These are phyloP conservation scores for Wallacemonas sp. DNA, from an alignment of 208 protist genomes.

Conservation along the genomic window DNA sequence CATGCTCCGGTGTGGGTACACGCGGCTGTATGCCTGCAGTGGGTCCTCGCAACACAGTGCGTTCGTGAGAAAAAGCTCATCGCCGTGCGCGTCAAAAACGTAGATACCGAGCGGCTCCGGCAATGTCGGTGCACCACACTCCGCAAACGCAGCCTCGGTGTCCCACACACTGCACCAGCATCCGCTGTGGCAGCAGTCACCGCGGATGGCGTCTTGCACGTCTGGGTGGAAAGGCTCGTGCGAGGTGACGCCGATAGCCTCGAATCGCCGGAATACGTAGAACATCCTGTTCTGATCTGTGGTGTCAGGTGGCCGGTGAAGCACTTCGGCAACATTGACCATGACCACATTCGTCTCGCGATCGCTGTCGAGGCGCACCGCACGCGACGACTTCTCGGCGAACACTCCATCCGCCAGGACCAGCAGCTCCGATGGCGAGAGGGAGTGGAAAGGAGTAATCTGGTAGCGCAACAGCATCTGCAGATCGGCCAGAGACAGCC, in stretches of 20 bases:
- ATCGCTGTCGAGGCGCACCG: constrained; percentile 21
- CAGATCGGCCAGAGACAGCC: constrained; percentile 36
- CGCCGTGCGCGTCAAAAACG: constrained; percentile 48
- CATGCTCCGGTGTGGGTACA: constrained; percentile 41
- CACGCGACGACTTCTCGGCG: not conserved
- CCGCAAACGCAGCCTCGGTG: constrained; percentile 41
- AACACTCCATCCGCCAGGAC: not conserved
- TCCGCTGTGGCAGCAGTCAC: constrained; percentile 25
- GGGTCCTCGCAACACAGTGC: constrained; percentile 41
- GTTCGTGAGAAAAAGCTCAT: constrained; percentile 46
- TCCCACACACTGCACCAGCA: constrained; percentile 80
- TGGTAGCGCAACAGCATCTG: constrained; percentile 5
- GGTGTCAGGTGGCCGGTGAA: not conserved
- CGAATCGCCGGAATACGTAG: constrained; percentile 45
- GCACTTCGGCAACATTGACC: constrained; percentile 20
- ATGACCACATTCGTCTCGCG: not conserved
- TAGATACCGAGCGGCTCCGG: constrained; percentile 50
- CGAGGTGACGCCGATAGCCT: constrained; percentile 51
- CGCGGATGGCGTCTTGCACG: constrained; percentile 37
- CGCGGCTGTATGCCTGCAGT: constrained; percentile 28
- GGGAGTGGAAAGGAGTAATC: not conserved
- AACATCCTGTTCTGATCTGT: not conserved
- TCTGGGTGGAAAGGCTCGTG: constrained; percentile 16
- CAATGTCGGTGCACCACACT: constrained; percentile 25
- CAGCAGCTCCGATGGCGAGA: not conserved